Conservation (phyloP, 768 basidiomycete species). For the Russula compacta region DNA sequence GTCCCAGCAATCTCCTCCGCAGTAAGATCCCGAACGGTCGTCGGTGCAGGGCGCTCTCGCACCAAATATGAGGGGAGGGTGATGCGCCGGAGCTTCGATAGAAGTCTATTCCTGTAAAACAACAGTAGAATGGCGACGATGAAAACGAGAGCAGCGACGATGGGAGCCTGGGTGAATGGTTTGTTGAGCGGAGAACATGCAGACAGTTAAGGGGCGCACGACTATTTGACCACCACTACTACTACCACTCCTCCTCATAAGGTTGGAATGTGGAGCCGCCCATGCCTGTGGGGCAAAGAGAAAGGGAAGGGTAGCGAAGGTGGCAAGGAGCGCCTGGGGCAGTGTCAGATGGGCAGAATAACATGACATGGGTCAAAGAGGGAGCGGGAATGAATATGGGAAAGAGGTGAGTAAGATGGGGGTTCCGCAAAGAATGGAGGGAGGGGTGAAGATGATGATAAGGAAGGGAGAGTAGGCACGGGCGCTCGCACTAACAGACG, state of each 20-base stretch:
- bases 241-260: neutral
- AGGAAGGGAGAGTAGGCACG: neutral
- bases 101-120: neutral
- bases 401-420: neutral
- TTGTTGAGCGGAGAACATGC: neutral
- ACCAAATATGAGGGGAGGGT: neutral
- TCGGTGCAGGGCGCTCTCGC: neutral
- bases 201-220: neutral
- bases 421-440: neutral
- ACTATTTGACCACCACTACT: neutral
- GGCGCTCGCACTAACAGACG: neutral
- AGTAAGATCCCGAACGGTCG: constrained; percentile 15
- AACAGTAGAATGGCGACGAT: neutral
- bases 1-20: constrained; percentile 18
- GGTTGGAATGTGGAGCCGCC: constrained; percentile 7
- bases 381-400: neutral
- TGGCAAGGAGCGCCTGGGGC: neutral
- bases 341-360: neutral
- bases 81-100: neutral
- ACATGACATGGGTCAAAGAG: constrained; percentile 11
- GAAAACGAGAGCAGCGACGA: constrained; percentile 11
- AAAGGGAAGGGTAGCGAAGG: neutral
- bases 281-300: neutral
- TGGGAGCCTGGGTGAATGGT: constrained; percentile 8
- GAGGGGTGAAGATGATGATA: neutral